These are phyloP conservation scores for Astrothelium subdiscretum DNA, from an alignment of 495 filamentous ascomycete genomes.

Conservation along the genomic window DNA sequence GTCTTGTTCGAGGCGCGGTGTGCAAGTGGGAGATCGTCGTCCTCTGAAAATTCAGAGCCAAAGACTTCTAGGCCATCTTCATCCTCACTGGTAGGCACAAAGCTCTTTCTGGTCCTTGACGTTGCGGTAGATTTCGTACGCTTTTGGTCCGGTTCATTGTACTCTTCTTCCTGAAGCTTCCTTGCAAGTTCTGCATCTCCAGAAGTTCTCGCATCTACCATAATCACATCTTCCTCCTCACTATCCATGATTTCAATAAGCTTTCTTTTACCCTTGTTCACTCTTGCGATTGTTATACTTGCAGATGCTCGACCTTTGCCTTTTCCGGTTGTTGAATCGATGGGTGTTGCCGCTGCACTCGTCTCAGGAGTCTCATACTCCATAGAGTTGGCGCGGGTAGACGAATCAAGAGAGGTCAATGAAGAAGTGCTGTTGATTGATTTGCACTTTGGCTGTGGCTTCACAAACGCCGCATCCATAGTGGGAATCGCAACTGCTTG, in stretches of 20 bases:
- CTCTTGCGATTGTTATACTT: constrained; percentile 7
- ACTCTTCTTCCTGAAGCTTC: constrained; percentile 52
- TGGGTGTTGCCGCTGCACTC: constrained; percentile 52
- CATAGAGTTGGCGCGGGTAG: constrained; percentile 36
- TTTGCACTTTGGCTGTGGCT: constrained; percentile 4
- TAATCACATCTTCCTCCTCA: constrained; percentile 25
- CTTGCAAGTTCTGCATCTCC: constrained; percentile 46
- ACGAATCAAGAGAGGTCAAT: constrained; percentile 21
- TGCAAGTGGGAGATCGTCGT: constrained; percentile 5
- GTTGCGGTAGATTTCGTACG: constrained; percentile 19
- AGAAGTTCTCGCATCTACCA: constrained; percentile 27
- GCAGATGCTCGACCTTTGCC: constrained; percentile 20
- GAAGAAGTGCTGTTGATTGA: constrained; percentile 14
- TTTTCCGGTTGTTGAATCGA: constrained; percentile 20
- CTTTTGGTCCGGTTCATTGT: constrained; percentile 23
- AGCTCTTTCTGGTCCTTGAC: constrained; percentile 19
- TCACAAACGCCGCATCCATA: constrained; percentile 5
- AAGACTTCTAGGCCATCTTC: constrained; percentile 15
- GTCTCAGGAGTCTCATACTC: constrained; percentile 69
- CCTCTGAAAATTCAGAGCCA: constrained; percentile 10
- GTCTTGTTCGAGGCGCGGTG: constrained; percentile 1
- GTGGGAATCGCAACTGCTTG: constrained; percentile 14
- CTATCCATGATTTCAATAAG: constrained; percentile 26
- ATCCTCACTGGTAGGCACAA: constrained; percentile 9
- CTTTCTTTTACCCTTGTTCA: constrained; percentile 15